These are phyloP conservation scores for Haematococcus lacustris DNA, from an alignment of 139 green algal genomes.

Conservation along the genomic window DNA sequence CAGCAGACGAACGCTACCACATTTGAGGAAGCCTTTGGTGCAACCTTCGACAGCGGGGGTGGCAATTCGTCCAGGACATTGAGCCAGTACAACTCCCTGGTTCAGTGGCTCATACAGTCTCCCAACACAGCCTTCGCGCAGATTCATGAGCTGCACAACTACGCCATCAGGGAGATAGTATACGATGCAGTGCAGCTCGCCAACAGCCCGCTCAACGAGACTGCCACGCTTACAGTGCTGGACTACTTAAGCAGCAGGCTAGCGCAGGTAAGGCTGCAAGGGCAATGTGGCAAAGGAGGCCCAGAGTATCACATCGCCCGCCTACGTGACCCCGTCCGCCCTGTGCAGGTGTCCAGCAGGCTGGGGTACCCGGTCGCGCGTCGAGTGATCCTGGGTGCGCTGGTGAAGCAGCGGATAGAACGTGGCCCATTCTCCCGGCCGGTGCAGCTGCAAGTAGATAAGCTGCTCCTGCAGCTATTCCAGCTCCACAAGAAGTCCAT, in stretches of 20 bases:
- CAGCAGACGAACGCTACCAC: not conserved
- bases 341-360: conserved; percentile 2
- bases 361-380: conserved; percentile 16
- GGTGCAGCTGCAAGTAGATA: conserved; percentile 3
- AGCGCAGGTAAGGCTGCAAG: not conserved
- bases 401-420: conserved; percentile 11
- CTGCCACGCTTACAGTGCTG: not conserved
- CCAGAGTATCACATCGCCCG: no score
- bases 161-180: conserved; percentile 2
- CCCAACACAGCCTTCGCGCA: not conserved
- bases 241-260: conserved; percentile 2
- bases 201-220: conserved; percentile 2
- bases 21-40: conserved; percentile 2
- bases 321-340: not conserved
- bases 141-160: conserved; percentile 10
- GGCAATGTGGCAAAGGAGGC: no score
- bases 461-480: conserved; percentile 27
- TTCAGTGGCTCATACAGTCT: not conserved
- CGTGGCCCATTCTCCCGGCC: conserved; percentile 5
- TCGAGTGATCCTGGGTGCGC: conserved; percentile 8
- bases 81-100: not conserved
- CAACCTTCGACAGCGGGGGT: not conserved
- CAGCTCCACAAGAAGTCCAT: conserved; percentile 15
- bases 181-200: conserved; percentile 1
- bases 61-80: not conserved